Evolutionary conservation across 768 basidiomycete genomes (phyloP), one percentile per base, ranked within the genome.

Genomic region (Xerocomellus chrysenteron): DNA sequence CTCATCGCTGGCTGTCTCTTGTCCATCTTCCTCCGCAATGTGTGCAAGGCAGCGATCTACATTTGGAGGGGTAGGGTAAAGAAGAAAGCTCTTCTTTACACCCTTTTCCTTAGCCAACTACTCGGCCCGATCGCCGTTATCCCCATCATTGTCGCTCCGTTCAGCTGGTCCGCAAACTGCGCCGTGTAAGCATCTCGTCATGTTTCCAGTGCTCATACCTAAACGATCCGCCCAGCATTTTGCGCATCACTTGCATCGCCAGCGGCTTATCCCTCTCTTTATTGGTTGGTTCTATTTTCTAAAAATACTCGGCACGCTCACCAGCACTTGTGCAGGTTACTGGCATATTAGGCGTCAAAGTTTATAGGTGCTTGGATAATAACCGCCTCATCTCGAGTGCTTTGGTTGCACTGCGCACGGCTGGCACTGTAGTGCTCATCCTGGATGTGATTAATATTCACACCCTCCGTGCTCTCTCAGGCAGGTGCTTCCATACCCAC

Each of bases 321-420:
- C 14, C 26, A 33, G 30, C 36, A 37, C 24, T 9, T 28, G 12
- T 32, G 55, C 36, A 86, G 86, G 77, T 87, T 41, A 79, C 83
- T 0, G 85, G 84, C 32, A 81, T 87, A 32, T 73, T 85, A 35
- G 86, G 86, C 14, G 73, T 82, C 62, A 88, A 88, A 65, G 84
- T 82, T 9, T 88, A 87, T 61, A 80, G 79, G 62, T 87, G 85
- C 62, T 70, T 87, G 58, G 79, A 83, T 66, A 80, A 81, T 55
- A 80, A 83, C n/a, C 75, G 75, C n/a, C 59, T 82, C 52, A 78
- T 88, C 50, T 73, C 82, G 14, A 58, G 74, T 21, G 63, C 76
- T 17, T 64, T 86, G 41, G 63, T 64, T 4, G 46, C 78, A 16
- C 74, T 85, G 21, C 79, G 80, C 54, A 61, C 70, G 24, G 74